Conservation (phyloP, 208 protist genomes). For the Trypanosoma theileri region DNA sequence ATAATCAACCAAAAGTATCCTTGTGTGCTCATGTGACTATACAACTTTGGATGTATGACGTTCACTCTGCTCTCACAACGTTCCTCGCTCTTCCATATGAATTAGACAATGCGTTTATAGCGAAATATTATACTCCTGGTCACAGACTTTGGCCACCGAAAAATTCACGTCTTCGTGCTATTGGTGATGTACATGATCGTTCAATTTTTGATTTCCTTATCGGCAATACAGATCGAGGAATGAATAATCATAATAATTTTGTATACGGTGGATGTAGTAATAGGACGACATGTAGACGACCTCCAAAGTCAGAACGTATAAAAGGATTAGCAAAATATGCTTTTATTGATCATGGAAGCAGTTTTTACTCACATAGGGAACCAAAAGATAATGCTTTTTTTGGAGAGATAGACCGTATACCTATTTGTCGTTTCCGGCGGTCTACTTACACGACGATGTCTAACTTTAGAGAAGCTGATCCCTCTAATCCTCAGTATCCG, state of each 20-base stretch:
- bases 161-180: conserved; percentile 50
- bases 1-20: not conserved
- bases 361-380: conserved; percentile 81
- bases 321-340: conserved; percentile 77
- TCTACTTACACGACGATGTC: conserved; percentile 52
- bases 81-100: conserved; percentile 72
- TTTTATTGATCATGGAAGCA: conserved; percentile 83
- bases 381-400: conserved; percentile 62
- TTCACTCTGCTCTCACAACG: conserved; percentile 64
- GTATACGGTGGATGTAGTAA: conserved; percentile 81
- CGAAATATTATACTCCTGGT: conserved; percentile 74
- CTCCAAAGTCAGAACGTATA: conserved; percentile 33
- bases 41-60: conserved; percentile 88
- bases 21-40: conserved; percentile 62
- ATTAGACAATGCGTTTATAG: conserved; percentile 50
- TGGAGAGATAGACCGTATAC: conserved; percentile 46
- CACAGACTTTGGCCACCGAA: conserved; percentile 56
- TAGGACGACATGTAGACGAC: conserved; percentile 44
- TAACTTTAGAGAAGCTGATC: conserved; percentile 19
- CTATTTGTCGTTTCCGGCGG: conserved; percentile 70
- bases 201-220: conserved; percentile 88
- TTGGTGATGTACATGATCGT: conserved; percentile 73
- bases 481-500: conserved; percentile 31
- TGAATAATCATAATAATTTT: conserved; percentile 89
- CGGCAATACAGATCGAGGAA: conserved; percentile 77